A percentile compares a stretch with the other conserved stretches of the same genome.
phyloP scores from a whole-genome alignment of 1,284 basidiomycete species.

The Cutaneotrichosporon spelunceum region DNA sequence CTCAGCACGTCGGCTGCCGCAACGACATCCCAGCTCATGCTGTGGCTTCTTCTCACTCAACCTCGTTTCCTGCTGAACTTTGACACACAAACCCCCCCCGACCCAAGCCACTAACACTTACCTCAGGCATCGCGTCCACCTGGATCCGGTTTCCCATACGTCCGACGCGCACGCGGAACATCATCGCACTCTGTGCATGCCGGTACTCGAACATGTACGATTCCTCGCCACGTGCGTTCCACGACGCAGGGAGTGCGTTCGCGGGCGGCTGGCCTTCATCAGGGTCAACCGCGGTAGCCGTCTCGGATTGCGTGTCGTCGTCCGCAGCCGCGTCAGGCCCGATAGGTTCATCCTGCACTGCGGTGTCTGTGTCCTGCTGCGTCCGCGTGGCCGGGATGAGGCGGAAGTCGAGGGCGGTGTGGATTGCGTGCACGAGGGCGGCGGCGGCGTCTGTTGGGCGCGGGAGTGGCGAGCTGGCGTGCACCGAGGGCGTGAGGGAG shows the following conservation, averaged over 20 bases:
- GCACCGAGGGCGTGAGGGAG: conserved; percentile 28
- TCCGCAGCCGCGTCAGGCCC: not conserved
- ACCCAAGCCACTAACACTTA: conserved; percentile 30
- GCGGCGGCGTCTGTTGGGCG: conserved; percentile 49
- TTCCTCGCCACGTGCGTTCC: conserved; percentile 45
- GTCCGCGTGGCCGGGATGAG: conserved; percentile 25
- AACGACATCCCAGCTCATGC: not conserved
- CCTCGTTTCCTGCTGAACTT: not conserved
- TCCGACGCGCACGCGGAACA: conserved; percentile 50
- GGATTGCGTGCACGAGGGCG: conserved; percentile 51
- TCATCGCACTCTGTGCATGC: conserved; percentile 51
- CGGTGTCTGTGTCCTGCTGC: not conserved
- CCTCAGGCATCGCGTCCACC: conserved; percentile 53
- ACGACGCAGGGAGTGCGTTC: conserved; percentile 24
- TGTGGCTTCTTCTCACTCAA: not conserved
- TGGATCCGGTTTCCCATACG: conserved; percentile 51
- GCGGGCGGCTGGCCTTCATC: conserved; percentile 25
- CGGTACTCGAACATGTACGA: conserved; percentile 50
- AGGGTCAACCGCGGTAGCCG: conserved; percentile 44
- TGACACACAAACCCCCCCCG: too few species aligned
- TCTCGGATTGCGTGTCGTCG: conserved; percentile 41
- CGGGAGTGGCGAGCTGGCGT: conserved; percentile 33
- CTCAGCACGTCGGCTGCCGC: not conserved
- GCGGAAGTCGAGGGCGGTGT: conserved; percentile 51
- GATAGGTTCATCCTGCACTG: not conserved